A percentile compares a stretch with the other conserved stretches of the same genome.
phyloP scores from a whole-genome alignment of 2,329 filamentous ascomycete genomes.

The Lojkania enalia region DNA sequence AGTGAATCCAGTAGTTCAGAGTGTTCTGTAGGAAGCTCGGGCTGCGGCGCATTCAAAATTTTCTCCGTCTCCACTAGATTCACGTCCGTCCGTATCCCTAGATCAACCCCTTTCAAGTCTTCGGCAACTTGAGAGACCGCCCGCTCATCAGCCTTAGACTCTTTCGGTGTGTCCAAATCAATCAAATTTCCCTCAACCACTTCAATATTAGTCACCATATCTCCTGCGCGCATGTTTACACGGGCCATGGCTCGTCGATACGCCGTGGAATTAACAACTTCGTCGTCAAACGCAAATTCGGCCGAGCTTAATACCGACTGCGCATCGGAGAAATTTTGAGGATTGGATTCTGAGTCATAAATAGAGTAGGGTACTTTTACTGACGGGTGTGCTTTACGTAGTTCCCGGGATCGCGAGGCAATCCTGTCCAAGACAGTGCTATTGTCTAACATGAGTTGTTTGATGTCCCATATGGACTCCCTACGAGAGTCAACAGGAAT shows the following conservation, averaged over 20 bases:
- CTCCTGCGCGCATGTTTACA: conserved; percentile 11
- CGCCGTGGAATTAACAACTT: conserved; percentile 35
- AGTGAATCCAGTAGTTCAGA: conserved; percentile 17
- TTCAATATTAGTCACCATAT: conserved; percentile 5
- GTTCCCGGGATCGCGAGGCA: conserved; percentile 28
- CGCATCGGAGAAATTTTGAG: conserved; percentile 14
- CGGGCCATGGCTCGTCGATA: conserved; percentile 36
- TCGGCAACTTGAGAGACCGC: no score
- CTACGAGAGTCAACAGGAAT: conserved; percentile 3
- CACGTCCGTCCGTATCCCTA: no score
- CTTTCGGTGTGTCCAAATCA: conserved; percentile 5
- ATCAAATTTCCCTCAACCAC: conserved; percentile 16
- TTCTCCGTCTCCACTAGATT: no score
- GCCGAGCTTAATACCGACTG: conserved; percentile 24
- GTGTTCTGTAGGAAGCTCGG: conserved; percentile 2
- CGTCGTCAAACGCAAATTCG: conserved; percentile 39
- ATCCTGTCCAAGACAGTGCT: conserved; percentile 31
- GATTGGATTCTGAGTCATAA: conserved; percentile 13
- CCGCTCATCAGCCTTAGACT: no score
- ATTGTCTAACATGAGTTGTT: conserved; percentile 33
- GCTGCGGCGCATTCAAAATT: no score
- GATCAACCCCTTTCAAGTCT: no score
- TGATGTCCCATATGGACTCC: conserved; percentile 40
- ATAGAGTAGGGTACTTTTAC: conserved; percentile 35
- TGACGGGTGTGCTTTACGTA: conserved; percentile 31